Evolutionary conservation across 2,329 filamentous ascomycete genomes (phyloP).

Genomic region (Orbilia brochopaga): DNA sequence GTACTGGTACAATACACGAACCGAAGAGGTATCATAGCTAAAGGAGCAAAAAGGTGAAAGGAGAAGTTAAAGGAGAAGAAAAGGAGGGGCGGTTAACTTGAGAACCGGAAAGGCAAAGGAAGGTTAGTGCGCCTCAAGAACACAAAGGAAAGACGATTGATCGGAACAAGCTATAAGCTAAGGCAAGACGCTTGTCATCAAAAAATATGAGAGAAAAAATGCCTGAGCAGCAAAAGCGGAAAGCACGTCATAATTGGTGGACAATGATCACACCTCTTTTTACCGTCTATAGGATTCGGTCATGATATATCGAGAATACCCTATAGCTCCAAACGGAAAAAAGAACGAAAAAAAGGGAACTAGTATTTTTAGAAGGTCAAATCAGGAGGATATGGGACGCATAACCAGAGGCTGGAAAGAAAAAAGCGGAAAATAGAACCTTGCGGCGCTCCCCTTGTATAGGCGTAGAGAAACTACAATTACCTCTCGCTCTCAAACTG

Average conservation of each 20-base stretch:
- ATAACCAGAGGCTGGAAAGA: conserved; percentile 1
- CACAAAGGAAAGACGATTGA: conserved; percentile 23
- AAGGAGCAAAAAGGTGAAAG: conserved; percentile 28
- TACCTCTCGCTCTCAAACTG: conserved; percentile 34
- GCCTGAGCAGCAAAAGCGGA: conserved; percentile 40
- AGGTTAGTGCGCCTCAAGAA: conserved; percentile 17
- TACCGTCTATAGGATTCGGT: conserved; percentile 9
- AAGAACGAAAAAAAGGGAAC: conserved; percentile 25
- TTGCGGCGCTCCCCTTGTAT: background rate
- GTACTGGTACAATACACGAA: conserved; percentile 11
- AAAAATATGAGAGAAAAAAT: conserved; percentile 33
- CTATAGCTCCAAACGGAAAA: conserved; percentile 24
- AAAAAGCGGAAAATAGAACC: conserved; percentile 1
- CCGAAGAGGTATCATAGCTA: conserved; percentile 8
- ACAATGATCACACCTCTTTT: background rate
- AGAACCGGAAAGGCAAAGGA: conserved; percentile 42
- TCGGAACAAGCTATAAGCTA: conserved; percentile 19
- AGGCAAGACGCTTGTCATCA: conserved; percentile 21
- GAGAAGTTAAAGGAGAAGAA: conserved; percentile 1
- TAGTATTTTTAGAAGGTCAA: conserved; percentile 16
- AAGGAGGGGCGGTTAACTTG: conserved; percentile 5
- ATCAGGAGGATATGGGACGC: conserved; percentile 5
- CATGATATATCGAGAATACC: conserved; percentile 36
- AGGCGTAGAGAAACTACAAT: conserved; percentile 56
- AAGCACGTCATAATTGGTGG: conserved; percentile 34